Conservation (phyloP, 1,139 yeast species). For the Lodderomyces margitis region DNA sequence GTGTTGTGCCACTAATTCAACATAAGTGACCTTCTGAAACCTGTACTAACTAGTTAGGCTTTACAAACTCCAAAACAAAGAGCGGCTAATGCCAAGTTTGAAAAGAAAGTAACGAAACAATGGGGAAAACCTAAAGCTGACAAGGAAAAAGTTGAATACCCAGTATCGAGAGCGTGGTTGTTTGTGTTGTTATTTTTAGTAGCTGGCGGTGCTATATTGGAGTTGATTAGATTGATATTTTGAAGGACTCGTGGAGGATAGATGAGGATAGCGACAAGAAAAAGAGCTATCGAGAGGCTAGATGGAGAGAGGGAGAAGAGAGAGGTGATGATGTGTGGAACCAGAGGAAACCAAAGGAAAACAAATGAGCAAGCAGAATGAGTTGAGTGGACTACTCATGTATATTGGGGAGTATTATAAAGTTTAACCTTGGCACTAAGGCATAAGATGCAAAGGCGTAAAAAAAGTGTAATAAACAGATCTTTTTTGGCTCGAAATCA, state of each 20-base stretch:
- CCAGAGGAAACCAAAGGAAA: too few species aligned
- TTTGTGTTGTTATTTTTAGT: slow-evolving; percentile 63
- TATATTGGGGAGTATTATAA: too few species aligned
- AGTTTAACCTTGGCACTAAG: too few species aligned
- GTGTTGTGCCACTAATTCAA: not conserved
- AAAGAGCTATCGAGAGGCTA: too few species aligned
- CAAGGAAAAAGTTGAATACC: slow-evolving; percentile 35
- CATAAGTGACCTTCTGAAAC: not conserved
- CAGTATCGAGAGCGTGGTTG: slow-evolving; percentile 61
- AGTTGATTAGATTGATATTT: slow-evolving; percentile 55
- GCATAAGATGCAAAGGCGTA: too few species aligned
- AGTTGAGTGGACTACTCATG: too few species aligned
- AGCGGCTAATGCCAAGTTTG: slow-evolving; percentile 78
- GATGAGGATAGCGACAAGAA: not conserved
- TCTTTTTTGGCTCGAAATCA: too few species aligned
- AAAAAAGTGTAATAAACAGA: too few species aligned
- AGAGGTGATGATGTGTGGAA: not conserved
- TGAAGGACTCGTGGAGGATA: slow-evolving; percentile 15
- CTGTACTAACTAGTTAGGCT: slow-evolving; percentile 22
- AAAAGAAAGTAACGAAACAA: slow-evolving; percentile 65
- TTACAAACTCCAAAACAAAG: slow-evolving; percentile 82
- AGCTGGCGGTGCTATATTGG: slow-evolving; percentile 81
- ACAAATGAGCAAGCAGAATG: too few species aligned
- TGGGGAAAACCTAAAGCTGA: slow-evolving; percentile 57
- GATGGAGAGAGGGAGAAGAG: not conserved